Conservation (phyloP, 1,139 yeast species). For the Wickerhamiella infanticola region DNA sequence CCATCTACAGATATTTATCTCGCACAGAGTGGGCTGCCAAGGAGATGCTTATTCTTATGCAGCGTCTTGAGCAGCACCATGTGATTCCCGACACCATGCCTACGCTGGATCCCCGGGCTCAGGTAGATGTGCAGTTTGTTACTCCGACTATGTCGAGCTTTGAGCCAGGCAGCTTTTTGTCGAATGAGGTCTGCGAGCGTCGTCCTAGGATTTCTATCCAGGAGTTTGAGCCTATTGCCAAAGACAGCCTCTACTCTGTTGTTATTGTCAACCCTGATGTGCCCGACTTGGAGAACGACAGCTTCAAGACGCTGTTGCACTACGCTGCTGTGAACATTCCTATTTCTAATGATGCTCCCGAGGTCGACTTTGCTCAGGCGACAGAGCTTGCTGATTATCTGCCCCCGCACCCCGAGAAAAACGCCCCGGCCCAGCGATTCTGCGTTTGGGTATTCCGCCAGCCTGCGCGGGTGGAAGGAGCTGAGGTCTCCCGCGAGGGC, state of each 20-base stretch:
- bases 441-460: constrained; percentile 89
- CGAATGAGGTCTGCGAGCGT: constrained; percentile 53
- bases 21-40: constrained; percentile 57
- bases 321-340: constrained; percentile 66
- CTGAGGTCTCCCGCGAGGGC: constrained; percentile 26
- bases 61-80: constrained; percentile 70
- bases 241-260: constrained; percentile 39
- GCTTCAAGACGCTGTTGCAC: constrained; percentile 56
- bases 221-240: constrained; percentile 44
- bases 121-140: constrained; percentile 57
- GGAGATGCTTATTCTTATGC: constrained; percentile 62
- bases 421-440: constrained; percentile 67
- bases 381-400: constrained; percentile 45
- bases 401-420: constrained; percentile 86
- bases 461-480: constrained; percentile 13
- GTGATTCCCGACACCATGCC: constrained; percentile 92
- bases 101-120: constrained; percentile 69
- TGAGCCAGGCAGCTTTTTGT: constrained; percentile 61
- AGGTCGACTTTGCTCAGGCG: constrained; percentile 34
- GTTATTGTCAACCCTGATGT: constrained; percentile 83
- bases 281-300: constrained; percentile 58
- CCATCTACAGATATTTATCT: constrained; percentile 61
- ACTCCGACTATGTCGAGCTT: constrained; percentile 56
- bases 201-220: constrained; percentile 66
- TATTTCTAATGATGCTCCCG: constrained; percentile 42